Conservation (phyloP, 2,329 filamentous ascomycete species). For the Berkeleyomyces rouxiae region DNA sequence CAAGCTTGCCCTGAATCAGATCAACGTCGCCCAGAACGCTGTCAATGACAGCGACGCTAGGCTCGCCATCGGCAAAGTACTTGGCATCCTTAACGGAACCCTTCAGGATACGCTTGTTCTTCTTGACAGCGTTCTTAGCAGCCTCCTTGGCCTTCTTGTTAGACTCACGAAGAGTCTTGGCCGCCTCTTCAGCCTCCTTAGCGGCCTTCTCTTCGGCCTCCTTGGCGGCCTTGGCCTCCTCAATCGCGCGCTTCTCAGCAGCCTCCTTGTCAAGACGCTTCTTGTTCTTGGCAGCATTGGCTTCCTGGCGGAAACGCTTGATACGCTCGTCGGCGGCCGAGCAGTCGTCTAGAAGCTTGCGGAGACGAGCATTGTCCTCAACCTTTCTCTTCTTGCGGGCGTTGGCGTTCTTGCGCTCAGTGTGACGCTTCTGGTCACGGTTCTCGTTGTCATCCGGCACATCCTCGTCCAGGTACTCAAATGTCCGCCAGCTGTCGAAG, state of each 20-base stretch:
- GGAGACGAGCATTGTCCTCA: conserved; percentile 82
- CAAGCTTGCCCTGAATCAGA: conserved; percentile 70
- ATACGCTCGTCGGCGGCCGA: conserved; percentile 81
- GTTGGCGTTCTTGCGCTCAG: conserved; percentile 96
- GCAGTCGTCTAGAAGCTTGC: conserved; percentile 76
- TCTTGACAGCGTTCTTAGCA: conserved; percentile 97
- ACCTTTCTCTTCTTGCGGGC: conserved; percentile 98
- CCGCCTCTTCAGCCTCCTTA: conserved; percentile 71
- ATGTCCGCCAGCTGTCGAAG: conserved; percentile 94
- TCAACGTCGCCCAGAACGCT: conserved; percentile 73
- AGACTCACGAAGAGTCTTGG: conserved; percentile 69
- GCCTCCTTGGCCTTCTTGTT: conserved; percentile 96
- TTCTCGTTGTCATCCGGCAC: conserved; percentile 98
- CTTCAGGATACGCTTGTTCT: conserved; percentile 98
- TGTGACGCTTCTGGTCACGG: conserved; percentile 95
- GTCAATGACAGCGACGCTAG: conserved; percentile 64
- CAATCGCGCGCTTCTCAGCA: conserved; percentile 69
- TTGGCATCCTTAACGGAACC: conserved; percentile 91
- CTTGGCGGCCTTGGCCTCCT: conserved; percentile 72
- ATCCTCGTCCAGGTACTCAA: conserved; percentile 97
- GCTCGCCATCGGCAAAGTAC: conserved; percentile 69
- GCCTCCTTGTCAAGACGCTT: conserved; percentile 81
- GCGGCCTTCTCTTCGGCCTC: conserved; percentile 64
- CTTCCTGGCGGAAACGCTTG: conserved; percentile 88
- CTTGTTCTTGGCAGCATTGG: conserved; percentile 91